These are phyloP conservation scores for Eucalyptus grandis DNA, from an alignment of 345 rosid species.

Conservation along the genomic window DNA sequence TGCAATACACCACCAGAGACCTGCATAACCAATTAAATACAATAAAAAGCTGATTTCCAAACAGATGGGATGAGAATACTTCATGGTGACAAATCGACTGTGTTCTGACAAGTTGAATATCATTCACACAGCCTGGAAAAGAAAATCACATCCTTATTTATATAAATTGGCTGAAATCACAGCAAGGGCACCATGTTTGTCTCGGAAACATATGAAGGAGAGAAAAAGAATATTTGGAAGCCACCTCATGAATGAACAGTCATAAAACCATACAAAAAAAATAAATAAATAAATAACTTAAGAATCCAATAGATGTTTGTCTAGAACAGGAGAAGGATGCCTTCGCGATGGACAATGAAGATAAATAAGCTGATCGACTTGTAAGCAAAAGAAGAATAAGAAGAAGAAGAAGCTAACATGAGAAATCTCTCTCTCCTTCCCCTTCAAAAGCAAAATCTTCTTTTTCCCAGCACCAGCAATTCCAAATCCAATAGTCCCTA, in stretches of 20 bases:
- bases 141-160: background rate
- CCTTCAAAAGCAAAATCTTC: conserved; percentile 48
- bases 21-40: background rate
- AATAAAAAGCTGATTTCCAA: background rate
- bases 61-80: background rate
- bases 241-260: background rate
- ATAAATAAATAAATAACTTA: background rate
- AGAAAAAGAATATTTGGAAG: background rate
- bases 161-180: background rate
- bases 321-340: background rate
- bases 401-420: conserved; percentile 19
- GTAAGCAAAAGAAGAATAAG: background rate
- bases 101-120: background rate
- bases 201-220: background rate
- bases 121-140: background rate
- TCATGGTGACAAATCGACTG: background rate
- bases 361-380: background rate
- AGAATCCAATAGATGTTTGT: background rate
- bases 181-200: background rate
- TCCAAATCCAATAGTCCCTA: conserved; percentile 9
- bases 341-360: background rate
- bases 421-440: conserved; percentile 49
- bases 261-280: background rate
- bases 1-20: conserved; percentile 5
- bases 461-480: conserved; percentile 24